These are phyloP conservation scores for Solanum neorickii DNA, from an alignment of 257 asterid genomes.

Conservation along the genomic window DNA sequence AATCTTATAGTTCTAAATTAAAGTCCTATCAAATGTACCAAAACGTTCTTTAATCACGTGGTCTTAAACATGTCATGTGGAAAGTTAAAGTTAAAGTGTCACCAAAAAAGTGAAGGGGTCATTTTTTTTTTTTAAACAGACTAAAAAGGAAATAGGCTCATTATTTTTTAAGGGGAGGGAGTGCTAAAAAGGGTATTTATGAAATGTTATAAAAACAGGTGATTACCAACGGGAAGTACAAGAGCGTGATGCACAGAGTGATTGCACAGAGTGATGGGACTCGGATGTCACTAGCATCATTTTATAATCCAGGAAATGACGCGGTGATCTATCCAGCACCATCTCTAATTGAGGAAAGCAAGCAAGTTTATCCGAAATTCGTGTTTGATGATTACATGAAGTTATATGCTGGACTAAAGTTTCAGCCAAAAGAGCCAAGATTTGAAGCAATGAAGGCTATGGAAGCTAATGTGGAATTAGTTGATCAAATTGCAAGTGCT, in stretches of 20 bases:
- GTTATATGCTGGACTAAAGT: constrained; percentile 11
- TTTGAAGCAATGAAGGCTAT: constrained; percentile 14
- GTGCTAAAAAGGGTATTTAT: neutral
- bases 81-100: too few relatives aligned
- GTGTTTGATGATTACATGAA: constrained; percentile 15
- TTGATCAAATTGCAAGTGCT: constrained; percentile 2
- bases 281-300: constrained; percentile 15
- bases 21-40: too few relatives aligned
- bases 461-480: neutral
- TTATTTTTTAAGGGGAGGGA: neutral
- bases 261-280: constrained; percentile 13
- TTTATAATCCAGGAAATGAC: constrained; percentile 16
- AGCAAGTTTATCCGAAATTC: constrained; percentile 6
- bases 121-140: too few relatives aligned
- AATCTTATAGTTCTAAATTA: too few relatives aligned
- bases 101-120: too few relatives aligned
- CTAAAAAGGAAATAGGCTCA: too few relatives aligned
- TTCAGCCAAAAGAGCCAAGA: constrained; percentile 20
- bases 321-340: constrained; percentile 18
- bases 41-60: too few relatives aligned
- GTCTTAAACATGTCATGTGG: too few relatives aligned
- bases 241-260: constrained; percentile 18
- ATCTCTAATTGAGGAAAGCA: neutral
- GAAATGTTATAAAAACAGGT: neutral
- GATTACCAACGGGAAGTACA: constrained; percentile 17